Conservation (phyloP, 208 protist species). For the Acanthamoeba lenticulata region DNA sequence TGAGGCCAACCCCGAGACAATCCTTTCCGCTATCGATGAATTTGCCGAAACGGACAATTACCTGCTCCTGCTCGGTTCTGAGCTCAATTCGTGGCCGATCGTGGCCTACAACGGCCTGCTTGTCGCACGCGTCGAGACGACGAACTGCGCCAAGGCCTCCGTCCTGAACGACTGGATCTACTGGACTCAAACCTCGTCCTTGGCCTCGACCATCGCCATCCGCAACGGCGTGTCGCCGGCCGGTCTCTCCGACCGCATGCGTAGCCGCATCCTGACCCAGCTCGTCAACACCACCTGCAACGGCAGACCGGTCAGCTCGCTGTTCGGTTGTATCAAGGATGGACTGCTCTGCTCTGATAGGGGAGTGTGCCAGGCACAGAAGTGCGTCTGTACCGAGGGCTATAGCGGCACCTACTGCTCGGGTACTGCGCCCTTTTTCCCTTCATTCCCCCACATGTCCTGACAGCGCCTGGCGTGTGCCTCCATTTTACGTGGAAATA, state of each 20-base stretch:
- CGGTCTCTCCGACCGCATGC: not conserved
- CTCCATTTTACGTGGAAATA: too few relatives aligned
- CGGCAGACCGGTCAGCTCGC: not conserved
- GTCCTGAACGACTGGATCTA: not conserved
- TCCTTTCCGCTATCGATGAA: too few relatives aligned
- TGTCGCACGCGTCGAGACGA: not conserved
- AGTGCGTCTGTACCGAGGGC: not conserved
- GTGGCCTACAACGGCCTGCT: not conserved
- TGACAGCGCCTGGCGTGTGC: too few relatives aligned
- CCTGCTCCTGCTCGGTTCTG: too few relatives aligned
- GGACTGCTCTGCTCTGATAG: not conserved
- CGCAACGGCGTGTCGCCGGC: not conserved
- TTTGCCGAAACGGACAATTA: too few relatives aligned
- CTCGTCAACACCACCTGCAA: not conserved
- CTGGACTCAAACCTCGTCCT: not conserved
- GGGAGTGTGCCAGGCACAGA: not conserved
- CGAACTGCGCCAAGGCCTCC: not conserved
- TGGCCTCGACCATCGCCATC: not conserved
- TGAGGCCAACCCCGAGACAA: too few relatives aligned
- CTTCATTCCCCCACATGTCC: too few relatives aligned
- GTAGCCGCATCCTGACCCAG: not conserved
- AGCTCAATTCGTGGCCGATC: too few relatives aligned
- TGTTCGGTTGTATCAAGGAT: not conserved
- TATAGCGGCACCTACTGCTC: not conserved
- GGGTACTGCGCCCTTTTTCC: too few relatives aligned